phyloP scores from a whole-genome alignment of 345 rosid genomes.

The Citrus trifoliata region DNA sequence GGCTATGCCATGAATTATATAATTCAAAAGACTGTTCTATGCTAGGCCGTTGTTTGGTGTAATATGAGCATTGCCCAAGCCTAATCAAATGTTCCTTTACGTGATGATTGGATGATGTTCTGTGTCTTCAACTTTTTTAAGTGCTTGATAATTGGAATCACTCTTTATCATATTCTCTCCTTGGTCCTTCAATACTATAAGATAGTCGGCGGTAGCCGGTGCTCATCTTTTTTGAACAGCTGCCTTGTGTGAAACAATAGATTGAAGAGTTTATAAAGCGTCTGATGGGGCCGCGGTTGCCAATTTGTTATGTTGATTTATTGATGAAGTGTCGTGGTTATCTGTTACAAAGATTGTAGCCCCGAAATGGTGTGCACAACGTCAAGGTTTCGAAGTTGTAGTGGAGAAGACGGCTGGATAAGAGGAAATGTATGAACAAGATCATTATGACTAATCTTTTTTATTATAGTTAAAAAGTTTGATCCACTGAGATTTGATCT shows the following conservation, averaged over 20 bases:
- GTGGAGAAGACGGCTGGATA: background rate
- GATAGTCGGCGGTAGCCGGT: no score
- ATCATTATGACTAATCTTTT: background rate
- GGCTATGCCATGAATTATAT: background rate
- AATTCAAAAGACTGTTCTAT: background rate
- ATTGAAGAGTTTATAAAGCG: background rate
- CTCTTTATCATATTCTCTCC: background rate
- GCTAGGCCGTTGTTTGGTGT: background rate
- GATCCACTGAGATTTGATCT: background rate
- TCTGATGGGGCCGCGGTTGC: background rate
- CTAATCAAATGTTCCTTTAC: background rate
- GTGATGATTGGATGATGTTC: background rate
- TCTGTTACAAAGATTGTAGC: background rate
- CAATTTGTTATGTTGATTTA: no score
- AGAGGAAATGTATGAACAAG: background rate
- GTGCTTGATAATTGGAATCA: background rate
- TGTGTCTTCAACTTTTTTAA: no score
- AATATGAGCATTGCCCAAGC: background rate
- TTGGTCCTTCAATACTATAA: background rate
- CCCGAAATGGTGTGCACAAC: background rate
- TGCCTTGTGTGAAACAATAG: background rate
- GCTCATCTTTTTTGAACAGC: background rate
- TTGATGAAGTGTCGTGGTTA: no score
- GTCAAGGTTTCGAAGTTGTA: background rate
- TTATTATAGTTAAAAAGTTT: background rate